A percentile compares a stretch with the other conserved stretches of the same genome.
Conservation (phyloP, 2,329 filamentous ascomycete species). For the Stenocarpella maydis region DNA sequence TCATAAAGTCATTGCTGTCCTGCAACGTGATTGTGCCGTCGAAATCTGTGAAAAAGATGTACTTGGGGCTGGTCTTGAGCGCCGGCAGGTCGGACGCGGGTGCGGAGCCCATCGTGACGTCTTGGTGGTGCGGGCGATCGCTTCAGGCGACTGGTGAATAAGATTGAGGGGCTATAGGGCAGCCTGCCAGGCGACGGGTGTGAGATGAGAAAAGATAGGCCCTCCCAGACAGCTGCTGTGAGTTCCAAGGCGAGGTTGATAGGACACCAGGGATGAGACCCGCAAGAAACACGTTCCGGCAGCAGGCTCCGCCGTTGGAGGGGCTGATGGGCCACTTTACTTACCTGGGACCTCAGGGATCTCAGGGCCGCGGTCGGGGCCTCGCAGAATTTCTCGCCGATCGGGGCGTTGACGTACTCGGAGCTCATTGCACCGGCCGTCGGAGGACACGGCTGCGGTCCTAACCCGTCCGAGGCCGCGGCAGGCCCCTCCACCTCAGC, state of each 20-base stretch:
- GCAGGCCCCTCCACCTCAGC: background rate
- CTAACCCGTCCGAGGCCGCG: background rate
- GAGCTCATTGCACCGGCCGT: constrained; percentile 26
- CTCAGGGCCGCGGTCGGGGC: background rate
- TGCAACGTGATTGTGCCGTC: constrained; percentile 90
- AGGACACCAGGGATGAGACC: constrained; percentile 13
- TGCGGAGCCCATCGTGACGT: constrained; percentile 51
- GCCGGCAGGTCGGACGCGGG: constrained; percentile 59
- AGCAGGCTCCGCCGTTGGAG: constrained; percentile 24
- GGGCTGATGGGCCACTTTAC: background rate
- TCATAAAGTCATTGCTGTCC: constrained; percentile 76
- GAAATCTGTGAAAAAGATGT: constrained; percentile 99
- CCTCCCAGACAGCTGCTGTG: background rate
- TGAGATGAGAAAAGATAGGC: background rate
- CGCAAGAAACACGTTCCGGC: constrained; percentile 31
- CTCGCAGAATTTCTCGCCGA: constrained; percentile 34
- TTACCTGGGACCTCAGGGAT: constrained; percentile 18
- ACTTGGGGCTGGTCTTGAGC: constrained; percentile 76
- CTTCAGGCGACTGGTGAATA: background rate
- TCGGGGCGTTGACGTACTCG: constrained; percentile 11
- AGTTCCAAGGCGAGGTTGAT: background rate
- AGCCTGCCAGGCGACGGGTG: background rate
- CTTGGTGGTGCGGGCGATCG: background rate
- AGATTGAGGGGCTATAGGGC: background rate
- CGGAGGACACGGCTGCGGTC: constrained; percentile 18